phyloP scores from a whole-genome alignment of 352 stramenopile species.

The Globisporangium orthogonon region DNA sequence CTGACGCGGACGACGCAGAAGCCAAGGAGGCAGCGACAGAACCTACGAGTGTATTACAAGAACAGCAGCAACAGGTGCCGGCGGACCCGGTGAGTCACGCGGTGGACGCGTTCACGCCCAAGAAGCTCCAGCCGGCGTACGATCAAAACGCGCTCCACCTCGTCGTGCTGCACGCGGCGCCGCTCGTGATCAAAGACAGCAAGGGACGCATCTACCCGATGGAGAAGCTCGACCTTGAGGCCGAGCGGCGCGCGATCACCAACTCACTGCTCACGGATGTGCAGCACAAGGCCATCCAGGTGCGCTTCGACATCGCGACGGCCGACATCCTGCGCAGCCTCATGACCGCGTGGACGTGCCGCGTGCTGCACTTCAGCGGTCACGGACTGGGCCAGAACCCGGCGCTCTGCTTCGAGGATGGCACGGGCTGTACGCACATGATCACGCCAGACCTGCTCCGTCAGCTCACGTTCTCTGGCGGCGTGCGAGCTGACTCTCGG shows the following conservation, averaged over 20 bases:
- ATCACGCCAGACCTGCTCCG: conserved; percentile 60
- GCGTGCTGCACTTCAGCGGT: conserved; percentile 76
- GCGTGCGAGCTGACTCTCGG: background rate
- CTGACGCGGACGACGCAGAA: background rate
- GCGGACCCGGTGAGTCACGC: conserved; percentile 5
- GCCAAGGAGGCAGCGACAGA: background rate
- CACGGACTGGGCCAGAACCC: conserved; percentile 63
- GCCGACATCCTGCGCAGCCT: conserved; percentile 67
- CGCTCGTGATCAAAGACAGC: conserved; percentile 72
- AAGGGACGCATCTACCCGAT: conserved; percentile 69
- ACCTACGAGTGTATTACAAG: background rate
- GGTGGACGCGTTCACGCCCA: background rate
- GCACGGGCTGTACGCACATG: conserved; percentile 60
- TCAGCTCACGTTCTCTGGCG: conserved; percentile 62
- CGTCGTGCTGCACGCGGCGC: conserved; percentile 76
- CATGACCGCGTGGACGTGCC: conserved; percentile 69
- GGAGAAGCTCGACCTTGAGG: conserved; percentile 78
- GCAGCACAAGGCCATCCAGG: conserved; percentile 64
- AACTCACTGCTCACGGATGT: conserved; percentile 66
- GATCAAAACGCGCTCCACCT: conserved; percentile 57
- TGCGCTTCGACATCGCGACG: conserved; percentile 75
- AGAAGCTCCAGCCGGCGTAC: background rate
- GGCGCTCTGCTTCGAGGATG: conserved; percentile 78
- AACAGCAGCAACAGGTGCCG: background rate
- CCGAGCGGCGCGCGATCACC: conserved; percentile 62